A percentile compares a stretch with the other conserved stretches of the same genome.
phyloP scores from a whole-genome alignment of 192 early-diverging fungal species.

The Backusella liffmaniae region DNA sequence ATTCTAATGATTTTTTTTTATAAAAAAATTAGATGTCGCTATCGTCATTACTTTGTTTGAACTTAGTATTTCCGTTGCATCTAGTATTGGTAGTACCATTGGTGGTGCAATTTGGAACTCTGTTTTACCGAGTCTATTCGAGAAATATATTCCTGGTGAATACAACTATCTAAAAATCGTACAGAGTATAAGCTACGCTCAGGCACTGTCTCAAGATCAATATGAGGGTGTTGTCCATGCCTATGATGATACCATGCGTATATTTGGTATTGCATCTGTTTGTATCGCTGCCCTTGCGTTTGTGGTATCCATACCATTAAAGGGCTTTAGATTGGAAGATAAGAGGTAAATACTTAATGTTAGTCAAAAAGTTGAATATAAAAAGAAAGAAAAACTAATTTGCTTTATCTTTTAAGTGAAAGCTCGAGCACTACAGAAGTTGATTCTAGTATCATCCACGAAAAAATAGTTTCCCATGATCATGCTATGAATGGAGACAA shows the following conservation, averaged over 20 bases:
- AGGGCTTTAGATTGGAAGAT: slow-evolving; percentile 16
- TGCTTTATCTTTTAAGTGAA: background rate
- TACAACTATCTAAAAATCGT: slow-evolving; percentile 14
- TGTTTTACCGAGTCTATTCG: slow-evolving; percentile 12
- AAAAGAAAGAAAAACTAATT: background rate
- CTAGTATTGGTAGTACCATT: slow-evolving; percentile 21
- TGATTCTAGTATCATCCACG: background rate
- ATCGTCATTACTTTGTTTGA: slow-evolving; percentile 26
- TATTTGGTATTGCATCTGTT: slow-evolving; percentile 1
- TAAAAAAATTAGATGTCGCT: slow-evolving; percentile 21
- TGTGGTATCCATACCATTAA: slow-evolving; percentile 10
- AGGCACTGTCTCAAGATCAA: slow-evolving; percentile 5
- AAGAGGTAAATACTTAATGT: background rate
- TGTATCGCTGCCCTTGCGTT: slow-evolving; percentile 12
- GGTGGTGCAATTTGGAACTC: slow-evolving; percentile 23
- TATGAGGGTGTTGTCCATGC: slow-evolving; percentile 19
- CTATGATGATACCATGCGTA: slow-evolving; percentile 15
- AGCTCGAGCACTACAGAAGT: background rate
- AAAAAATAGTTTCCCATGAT: background rate
- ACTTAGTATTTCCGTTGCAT: slow-evolving; percentile 12
- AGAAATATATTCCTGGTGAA: slow-evolving; percentile 21
- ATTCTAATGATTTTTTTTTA: background rate
- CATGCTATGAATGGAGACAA: background rate
- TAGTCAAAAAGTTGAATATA: background rate
- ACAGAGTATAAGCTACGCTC: slow-evolving; percentile 10